Conservation (phyloP, 2,329 filamentous ascomycete genomes). For the Xylariaceae sp. region DNA sequence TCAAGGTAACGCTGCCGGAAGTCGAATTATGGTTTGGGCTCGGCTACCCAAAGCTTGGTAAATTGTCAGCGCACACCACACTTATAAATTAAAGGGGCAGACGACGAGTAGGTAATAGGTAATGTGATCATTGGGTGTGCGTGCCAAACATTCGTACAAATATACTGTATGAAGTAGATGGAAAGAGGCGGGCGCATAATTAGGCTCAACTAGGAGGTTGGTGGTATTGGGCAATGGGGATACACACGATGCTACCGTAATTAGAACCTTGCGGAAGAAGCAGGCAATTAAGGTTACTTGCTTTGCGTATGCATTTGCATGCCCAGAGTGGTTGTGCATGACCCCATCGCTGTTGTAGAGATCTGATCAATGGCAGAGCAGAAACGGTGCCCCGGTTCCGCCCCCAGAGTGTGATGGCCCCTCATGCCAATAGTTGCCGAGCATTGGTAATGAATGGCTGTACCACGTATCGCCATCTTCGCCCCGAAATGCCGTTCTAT, state of each 20-base stretch:
- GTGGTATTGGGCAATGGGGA: constrained; percentile 1
- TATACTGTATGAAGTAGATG: neutral
- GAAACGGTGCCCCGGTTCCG: neutral
- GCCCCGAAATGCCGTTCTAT: constrained; percentile 18
- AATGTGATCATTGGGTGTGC: neutral
- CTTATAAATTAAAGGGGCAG: neutral
- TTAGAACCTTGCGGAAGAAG: constrained; percentile 10
- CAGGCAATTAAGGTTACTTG: constrained; percentile 20
- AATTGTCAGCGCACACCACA: neutral
- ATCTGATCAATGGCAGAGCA: constrained; percentile 8
- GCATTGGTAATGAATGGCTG: constrained; percentile 12
- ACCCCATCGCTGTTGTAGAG: constrained; percentile 6
- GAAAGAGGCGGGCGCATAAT: neutral
- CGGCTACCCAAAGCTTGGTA: neutral
- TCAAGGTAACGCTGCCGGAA: neutral
- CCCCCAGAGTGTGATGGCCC: constrained; percentile 1
- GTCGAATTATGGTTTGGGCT: neutral
- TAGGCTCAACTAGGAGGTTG: neutral
- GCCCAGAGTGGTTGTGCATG: constrained; percentile 6
- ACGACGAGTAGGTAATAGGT: neutral
- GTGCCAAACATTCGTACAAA: neutral
- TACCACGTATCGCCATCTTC: constrained; percentile 16
- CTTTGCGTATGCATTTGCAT: constrained; percentile 20
- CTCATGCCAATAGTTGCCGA: constrained; percentile 17
- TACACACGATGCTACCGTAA: constrained; percentile 8